These are phyloP conservation scores for Nadsonia commutata DNA, from an alignment of 1,139 yeast species.

Conservation along the genomic window DNA sequence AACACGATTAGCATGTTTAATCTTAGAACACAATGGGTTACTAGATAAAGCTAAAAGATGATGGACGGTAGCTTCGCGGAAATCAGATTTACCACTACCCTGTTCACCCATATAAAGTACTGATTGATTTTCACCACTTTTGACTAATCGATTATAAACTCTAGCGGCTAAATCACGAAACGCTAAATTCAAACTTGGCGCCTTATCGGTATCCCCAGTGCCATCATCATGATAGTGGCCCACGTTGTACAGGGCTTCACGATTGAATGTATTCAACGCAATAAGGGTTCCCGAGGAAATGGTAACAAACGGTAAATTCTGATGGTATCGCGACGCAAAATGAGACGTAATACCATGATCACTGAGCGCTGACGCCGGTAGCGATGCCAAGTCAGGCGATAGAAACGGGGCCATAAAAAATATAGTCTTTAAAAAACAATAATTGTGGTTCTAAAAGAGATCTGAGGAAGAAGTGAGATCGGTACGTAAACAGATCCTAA, in stretches of 20 bases:
- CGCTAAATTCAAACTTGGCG: constrained; percentile 8
- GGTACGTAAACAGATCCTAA: too few species aligned
- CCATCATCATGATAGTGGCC: constrained; percentile 3
- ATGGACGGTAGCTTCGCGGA: constrained; percentile 19
- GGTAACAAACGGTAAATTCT: constrained; percentile 27
- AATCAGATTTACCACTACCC: constrained; percentile 28
- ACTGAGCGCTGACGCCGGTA: constrained; percentile 23
- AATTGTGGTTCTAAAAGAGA: too few species aligned
- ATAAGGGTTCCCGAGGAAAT: constrained; percentile 26
- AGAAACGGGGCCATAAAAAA: constrained; percentile 6
- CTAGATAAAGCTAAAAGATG: constrained; percentile 24
- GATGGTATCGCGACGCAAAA: constrained; percentile 29
- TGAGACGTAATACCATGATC: constrained; percentile 29
- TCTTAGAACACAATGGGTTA: constrained; percentile 24
- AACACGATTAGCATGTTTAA: constrained; percentile 23
- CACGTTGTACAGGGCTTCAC: constrained; percentile 9
- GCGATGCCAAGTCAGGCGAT: constrained; percentile 25
- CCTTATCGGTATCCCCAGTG: background rate
- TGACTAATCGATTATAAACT: constrained; percentile 24
- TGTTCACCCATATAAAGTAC: constrained; percentile 27
- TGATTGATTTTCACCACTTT: constrained; percentile 27
- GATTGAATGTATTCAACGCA: constrained; percentile 26
- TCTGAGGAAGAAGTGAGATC: too few species aligned
- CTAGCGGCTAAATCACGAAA: constrained; percentile 27
- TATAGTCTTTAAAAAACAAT: background rate